Conservation (phyloP, 768 basidiomycete genomes). For the Trametes punicea region DNA sequence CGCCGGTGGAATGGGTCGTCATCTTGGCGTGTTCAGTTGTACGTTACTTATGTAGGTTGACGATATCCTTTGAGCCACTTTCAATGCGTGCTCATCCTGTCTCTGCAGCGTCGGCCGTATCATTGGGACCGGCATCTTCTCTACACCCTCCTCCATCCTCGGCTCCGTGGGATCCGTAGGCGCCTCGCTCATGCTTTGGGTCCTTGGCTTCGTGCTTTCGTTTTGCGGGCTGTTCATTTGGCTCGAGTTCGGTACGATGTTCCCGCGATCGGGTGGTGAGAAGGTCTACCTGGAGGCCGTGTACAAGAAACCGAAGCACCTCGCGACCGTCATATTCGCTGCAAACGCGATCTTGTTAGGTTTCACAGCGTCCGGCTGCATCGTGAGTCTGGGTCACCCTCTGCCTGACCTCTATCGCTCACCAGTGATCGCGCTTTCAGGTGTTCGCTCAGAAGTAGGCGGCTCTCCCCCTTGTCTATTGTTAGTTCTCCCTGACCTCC, state of each 20-base stretch:
- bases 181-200: constrained; percentile 62
- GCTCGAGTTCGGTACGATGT: constrained; percentile 65
- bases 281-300: constrained; percentile 61
- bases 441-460: constrained; percentile 32
- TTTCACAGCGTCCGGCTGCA: constrained; percentile 35
- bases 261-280: constrained; percentile 58
- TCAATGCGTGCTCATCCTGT: background rate
- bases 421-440: constrained; percentile 4
- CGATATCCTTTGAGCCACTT: background rate
- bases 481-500: background rate
- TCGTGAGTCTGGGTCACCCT: constrained; percentile 16
- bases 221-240: constrained; percentile 60
- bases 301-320: constrained; percentile 36
- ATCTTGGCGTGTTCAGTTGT: constrained; percentile 54
- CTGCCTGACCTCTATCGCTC: background rate
- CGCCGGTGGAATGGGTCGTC: constrained; percentile 56
- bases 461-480: background rate
- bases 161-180: constrained; percentile 54
- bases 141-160: constrained; percentile 58
- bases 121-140: constrained; percentile 65
- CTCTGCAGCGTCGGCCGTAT: constrained; percentile 46
- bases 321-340: constrained; percentile 35
- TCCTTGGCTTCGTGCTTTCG: constrained; percentile 55
- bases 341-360: constrained; percentile 34
- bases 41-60: constrained; percentile 47